Conservation (phyloP, 768 basidiomycete genomes). For the Calvatia gigantea region DNA sequence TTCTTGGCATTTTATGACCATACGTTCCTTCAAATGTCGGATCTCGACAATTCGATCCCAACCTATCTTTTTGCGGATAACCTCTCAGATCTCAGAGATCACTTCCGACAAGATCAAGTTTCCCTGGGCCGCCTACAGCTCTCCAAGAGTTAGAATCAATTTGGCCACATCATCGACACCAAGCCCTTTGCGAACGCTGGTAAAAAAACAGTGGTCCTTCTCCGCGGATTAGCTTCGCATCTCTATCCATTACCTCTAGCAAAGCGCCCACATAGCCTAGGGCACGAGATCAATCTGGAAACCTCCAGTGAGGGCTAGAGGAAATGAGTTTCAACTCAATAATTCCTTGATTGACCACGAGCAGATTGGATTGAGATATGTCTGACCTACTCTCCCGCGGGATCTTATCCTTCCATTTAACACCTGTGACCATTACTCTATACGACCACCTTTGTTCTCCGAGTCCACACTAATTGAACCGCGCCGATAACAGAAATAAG, state of each 20-base stretch:
- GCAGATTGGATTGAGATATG: conserved; percentile 91
- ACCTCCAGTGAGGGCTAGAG: neutral
- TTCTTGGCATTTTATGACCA: too few relatives aligned
- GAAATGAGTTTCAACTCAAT: neutral
- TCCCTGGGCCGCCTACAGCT: conserved; percentile 72
- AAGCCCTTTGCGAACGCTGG: conserved; percentile 72
- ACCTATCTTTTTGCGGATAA: too few relatives aligned
- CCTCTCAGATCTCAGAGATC: conserved; percentile 16
- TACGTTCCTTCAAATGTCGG: too few relatives aligned
- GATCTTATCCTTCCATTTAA: too few relatives aligned
- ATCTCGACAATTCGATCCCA: too few relatives aligned
- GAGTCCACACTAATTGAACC: too few relatives aligned
- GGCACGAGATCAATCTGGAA: conserved; percentile 87
- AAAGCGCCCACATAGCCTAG: conserved; percentile 91
- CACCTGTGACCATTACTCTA: too few relatives aligned
- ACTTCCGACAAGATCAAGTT: conserved; percentile 44
- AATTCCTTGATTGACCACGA: conserved; percentile 90
- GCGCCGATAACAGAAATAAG: too few relatives aligned
- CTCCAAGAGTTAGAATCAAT: conserved; percentile 86
- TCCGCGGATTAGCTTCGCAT: conserved; percentile 91
- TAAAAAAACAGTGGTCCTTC: conserved; percentile 91
- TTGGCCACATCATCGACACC: conserved; percentile 82
- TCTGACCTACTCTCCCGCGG: conserved; percentile 98
- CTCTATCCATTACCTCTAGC: conserved; percentile 90
- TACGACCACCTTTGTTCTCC: too few relatives aligned